Base-by-base conservation (phyloP, 768 basidiomycete species). In the Tricholoma hemisulphureum region DNA sequence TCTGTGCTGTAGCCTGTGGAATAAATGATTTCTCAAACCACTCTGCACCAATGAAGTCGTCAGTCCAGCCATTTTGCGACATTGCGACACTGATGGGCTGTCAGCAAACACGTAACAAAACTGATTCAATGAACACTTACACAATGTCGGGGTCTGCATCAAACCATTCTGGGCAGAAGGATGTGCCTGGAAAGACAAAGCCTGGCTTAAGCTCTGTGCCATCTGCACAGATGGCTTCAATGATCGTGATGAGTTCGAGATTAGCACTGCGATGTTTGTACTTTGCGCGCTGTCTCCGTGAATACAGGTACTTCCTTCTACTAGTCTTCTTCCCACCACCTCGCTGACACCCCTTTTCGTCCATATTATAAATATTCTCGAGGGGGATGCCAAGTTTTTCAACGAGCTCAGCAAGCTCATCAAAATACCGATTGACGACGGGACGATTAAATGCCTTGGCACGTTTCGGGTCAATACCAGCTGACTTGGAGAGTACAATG, bases 181-280 rank as follows among this genome's bases (percentile, higher is more conserved):
- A 50, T 39, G 62, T 65, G 1, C 75, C 73, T 5, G 66, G 28
- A 58, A 77, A 76, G 11, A 49, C 68, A 73, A n/a, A n/a, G n/a
- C n/a, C n/a, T n/a, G n/a, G n/a, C n/a, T n/a, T n/a, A n/a, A n/a
- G n/a, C n/a, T n/a, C n/a, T n/a, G n/a, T n/a, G n/a, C n/a, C n/a
- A n/a, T n/a, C n/a, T n/a, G n/a, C n/a, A n/a, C n/a, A n/a, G 8
- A 76, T 60, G 62, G 68, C 71, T 56, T 79, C 75, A 48, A 80
- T 66, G 24, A 80, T 63, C 1, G 76, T 80, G 10, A 77, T 67
- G 0, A 79, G 71, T 56, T 81, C 70, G 0, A 77, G 68, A 39
- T 77, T 73, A n/a, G 65, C 73, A 57, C 69, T 72, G 6, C 57
- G 57, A 54, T 62, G 67, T 57, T 70, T 70, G n/a, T n/a, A n/a